phyloP scores from a whole-genome alignment of 2,329 filamentous ascomycete species.

The Claviceps sp. region DNA sequence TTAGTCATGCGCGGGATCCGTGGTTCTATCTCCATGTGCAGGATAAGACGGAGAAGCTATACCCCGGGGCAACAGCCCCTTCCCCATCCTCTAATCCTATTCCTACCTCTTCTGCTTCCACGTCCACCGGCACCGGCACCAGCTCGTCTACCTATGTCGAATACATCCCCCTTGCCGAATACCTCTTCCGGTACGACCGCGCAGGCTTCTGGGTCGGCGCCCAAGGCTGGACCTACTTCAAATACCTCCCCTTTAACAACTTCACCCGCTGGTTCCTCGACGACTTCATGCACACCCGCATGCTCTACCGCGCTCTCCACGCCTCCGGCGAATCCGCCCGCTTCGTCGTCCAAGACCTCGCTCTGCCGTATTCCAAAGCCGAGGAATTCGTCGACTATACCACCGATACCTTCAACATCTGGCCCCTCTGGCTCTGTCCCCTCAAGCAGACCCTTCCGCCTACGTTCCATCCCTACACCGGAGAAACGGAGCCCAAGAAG shows the following conservation, averaged over 20 bases:
- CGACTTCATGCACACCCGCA: conserved; percentile 60
- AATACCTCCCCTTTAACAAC: conserved; percentile 47
- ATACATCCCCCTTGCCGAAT: conserved; percentile 55
- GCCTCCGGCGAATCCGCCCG: conserved; percentile 49
- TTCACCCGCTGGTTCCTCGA: conserved; percentile 56
- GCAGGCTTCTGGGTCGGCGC: conserved; percentile 62
- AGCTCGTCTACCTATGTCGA: conserved; percentile 22
- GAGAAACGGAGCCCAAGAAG: conserved; percentile 14
- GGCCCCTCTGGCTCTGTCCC: conserved; percentile 48
- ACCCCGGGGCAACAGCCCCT: not conserved
- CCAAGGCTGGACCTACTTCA: conserved; percentile 55
- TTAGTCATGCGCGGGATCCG: conserved; percentile 47
- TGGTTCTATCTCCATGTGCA: conserved; percentile 67
- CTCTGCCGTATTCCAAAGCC: conserved; percentile 38
- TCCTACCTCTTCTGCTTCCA: conserved; percentile 5
- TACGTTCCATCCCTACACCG: conserved; percentile 43
- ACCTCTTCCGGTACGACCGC: conserved; percentile 65
- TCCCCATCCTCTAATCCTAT: conserved; percentile 10
- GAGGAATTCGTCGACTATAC: conserved; percentile 44
- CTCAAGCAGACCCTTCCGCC: conserved; percentile 34
- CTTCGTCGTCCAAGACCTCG: conserved; percentile 57
- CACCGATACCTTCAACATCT: conserved; percentile 35
- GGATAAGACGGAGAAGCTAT: conserved; percentile 22
- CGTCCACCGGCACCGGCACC: not conserved
- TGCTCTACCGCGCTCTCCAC: conserved; percentile 61